A percentile compares a stretch with the other conserved stretches of the same genome.
Evolutionary conservation across 768 basidiomycete species (phyloP).

Genomic region (Suillus brevipes): DNA sequence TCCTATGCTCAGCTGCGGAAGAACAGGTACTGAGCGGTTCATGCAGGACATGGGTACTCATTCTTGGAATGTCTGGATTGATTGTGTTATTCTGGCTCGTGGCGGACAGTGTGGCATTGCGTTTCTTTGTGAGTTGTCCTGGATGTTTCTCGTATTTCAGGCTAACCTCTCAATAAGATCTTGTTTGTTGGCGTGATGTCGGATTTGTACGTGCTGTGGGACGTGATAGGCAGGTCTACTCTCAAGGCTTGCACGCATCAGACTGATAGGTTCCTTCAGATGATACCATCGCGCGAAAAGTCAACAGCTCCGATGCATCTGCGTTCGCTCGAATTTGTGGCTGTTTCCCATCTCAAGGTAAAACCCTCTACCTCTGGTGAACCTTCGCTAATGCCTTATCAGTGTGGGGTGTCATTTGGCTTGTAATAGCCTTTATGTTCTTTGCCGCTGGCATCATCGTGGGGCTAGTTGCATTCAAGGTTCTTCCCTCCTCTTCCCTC

Average conservation of each 20-base stretch:
- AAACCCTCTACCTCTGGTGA: not conserved
- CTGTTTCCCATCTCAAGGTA: conserved; percentile 82
- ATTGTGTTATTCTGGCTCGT: conserved; percentile 87
- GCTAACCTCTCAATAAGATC: conserved; percentile 42
- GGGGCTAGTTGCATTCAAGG: conserved; percentile 82
- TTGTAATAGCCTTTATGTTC: conserved; percentile 69
- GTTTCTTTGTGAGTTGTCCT: conserved; percentile 62
- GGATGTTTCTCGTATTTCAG: not conserved
- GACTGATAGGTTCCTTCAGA: conserved; percentile 42
- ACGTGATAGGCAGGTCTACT: conserved; percentile 65
- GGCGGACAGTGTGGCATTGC: conserved; percentile 66
- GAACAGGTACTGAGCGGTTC: not conserved
- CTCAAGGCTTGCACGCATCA: not conserved
- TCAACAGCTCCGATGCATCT: conserved; percentile 85
- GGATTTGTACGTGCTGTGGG: conserved; percentile 85
- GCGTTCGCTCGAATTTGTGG: conserved; percentile 84
- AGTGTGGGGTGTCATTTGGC: conserved; percentile 93
- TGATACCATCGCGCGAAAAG: conserved; percentile 81
- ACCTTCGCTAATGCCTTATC: conserved; percentile 7
- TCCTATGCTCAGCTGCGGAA: not conserved
- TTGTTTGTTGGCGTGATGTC: conserved; percentile 88
- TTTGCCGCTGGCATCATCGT: conserved; percentile 77
- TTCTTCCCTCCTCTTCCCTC: conserved; percentile 24
- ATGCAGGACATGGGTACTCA: conserved; percentile 72
- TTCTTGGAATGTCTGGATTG: conserved; percentile 76